These are phyloP conservation scores for Aegilops longissima DNA, from an alignment of 176 grass and related monocot genomes.

Conservation along the genomic window DNA sequence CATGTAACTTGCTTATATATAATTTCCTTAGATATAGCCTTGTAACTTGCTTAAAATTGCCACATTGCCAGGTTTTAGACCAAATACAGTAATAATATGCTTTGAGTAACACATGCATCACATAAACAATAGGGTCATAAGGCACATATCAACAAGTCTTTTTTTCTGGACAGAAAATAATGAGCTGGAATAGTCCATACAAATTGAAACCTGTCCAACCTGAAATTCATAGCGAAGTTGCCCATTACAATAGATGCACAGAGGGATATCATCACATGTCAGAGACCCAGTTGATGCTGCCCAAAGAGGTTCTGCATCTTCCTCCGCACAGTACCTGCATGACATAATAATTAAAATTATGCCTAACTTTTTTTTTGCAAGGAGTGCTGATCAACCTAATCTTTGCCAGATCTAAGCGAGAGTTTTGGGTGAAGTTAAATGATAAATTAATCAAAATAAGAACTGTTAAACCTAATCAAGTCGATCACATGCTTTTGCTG, in stretches of 20 bases:
- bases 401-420: not conserved
- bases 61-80: too few species aligned
- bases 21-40: too few species aligned
- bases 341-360: conserved; percentile 17
- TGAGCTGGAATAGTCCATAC: too few species aligned
- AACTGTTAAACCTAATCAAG: not conserved
- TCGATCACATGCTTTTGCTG: not conserved
- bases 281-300: conserved; percentile 53
- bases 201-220: too few species aligned
- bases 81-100: too few species aligned
- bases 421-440: not conserved
- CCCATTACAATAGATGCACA: conserved; percentile 23
- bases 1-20: too few species aligned
- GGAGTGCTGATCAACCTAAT: not conserved
- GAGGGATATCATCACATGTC: conserved; percentile 42
- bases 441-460: not conserved
- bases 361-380: not conserved
- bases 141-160: too few species aligned
- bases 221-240: too few species aligned
- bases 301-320: conserved; percentile 76
- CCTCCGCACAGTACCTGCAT: conserved; percentile 65
- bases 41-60: too few species aligned
- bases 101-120: too few species aligned
- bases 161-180: too few species aligned
- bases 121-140: too few species aligned